A percentile compares a stretch with the other conserved stretches of the same genome.
Evolutionary conservation across 495 filamentous ascomycete species (phyloP).

Genomic region (Podospora sp.): DNA sequence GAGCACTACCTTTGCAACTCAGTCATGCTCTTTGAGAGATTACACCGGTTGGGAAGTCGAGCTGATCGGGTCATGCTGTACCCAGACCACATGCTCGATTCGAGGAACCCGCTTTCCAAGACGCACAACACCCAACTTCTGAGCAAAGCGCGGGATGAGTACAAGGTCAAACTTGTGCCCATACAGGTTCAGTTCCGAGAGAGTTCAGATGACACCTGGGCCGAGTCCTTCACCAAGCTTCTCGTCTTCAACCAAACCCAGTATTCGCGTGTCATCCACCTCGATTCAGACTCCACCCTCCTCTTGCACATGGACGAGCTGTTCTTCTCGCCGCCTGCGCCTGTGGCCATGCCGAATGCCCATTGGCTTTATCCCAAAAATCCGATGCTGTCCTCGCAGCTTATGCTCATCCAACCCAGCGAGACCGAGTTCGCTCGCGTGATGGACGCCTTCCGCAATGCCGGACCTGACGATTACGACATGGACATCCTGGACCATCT

Average conservation of each 20-base stretch:
- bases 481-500: slow-evolving; percentile 76
- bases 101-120: too few species aligned
- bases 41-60: slow-evolving; percentile 61
- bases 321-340: slow-evolving; percentile 65
- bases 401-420: slow-evolving; percentile 68
- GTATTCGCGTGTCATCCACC: slow-evolving; percentile 66
- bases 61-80: slow-evolving; percentile 71
- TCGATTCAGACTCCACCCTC: slow-evolving; percentile 70
- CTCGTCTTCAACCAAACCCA: slow-evolving; percentile 70
- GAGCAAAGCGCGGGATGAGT: slow-evolving; percentile 60
- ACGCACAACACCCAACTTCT: slow-evolving; percentile 57
- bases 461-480: slow-evolving; percentile 55
- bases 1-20: slow-evolving; percentile 73
- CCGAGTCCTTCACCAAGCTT: slow-evolving; percentile 68
- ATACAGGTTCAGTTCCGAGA: slow-evolving; percentile 57
- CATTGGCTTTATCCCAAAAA: slow-evolving; percentile 66
- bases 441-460: slow-evolving; percentile 48
- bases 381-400: slow-evolving; percentile 59
- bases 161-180: slow-evolving; percentile 62
- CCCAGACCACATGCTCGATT: slow-evolving; percentile 50
- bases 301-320: slow-evolving; percentile 71
- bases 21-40: slow-evolving; percentile 71
- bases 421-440: slow-evolving; percentile 56
- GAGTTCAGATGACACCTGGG: slow-evolving; percentile 56
- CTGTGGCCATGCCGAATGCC: slow-evolving; percentile 67